These are phyloP conservation scores for Lipomyces mesembrius DNA, from an alignment of 805 yeast species.

Conservation along the genomic window DNA sequence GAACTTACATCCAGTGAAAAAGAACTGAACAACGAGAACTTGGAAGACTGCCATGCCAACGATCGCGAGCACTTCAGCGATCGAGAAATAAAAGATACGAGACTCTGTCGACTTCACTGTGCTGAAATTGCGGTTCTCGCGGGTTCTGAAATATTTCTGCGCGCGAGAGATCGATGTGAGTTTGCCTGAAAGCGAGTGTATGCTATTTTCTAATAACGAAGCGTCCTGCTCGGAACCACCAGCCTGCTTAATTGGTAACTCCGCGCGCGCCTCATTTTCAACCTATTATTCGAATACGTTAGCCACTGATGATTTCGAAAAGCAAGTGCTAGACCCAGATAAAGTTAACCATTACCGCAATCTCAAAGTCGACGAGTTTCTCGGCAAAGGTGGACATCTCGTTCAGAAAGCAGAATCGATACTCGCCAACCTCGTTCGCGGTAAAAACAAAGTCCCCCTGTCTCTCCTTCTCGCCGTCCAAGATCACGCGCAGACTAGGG, in stretches of 20 bases:
- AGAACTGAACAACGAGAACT: constrained; percentile 79
- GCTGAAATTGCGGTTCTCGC: constrained; percentile 89
- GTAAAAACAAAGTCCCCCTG: constrained; percentile 80
- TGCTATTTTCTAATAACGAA: constrained; percentile 33
- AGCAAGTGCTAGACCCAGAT: background rate
- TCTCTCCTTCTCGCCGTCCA: constrained; percentile 63
- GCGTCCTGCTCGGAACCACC: constrained; percentile 29
- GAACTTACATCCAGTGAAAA: constrained; percentile 57
- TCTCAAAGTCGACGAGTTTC: constrained; percentile 83
- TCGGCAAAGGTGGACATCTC: constrained; percentile 81
- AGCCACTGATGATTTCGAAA: background rate
- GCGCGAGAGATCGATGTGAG: constrained; percentile 43
- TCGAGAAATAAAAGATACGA: constrained; percentile 76
- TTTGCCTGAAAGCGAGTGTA: constrained; percentile 47
- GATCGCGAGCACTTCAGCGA: constrained; percentile 71
- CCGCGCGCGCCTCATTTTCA: constrained; percentile 58
- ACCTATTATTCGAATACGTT: constrained; percentile 24
- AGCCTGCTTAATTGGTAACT: constrained; percentile 54
- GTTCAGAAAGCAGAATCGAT: constrained; percentile 83
- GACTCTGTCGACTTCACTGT: constrained; percentile 81
- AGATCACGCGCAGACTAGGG: constrained; percentile 61
- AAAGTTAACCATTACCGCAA: constrained; percentile 51
- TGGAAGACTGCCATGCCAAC: constrained; percentile 78
- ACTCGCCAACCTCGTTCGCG: constrained; percentile 74
- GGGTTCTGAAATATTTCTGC: constrained; percentile 81